Conservation (phyloP, 805 yeast species). For the Lipomyces anomalus region DNA sequence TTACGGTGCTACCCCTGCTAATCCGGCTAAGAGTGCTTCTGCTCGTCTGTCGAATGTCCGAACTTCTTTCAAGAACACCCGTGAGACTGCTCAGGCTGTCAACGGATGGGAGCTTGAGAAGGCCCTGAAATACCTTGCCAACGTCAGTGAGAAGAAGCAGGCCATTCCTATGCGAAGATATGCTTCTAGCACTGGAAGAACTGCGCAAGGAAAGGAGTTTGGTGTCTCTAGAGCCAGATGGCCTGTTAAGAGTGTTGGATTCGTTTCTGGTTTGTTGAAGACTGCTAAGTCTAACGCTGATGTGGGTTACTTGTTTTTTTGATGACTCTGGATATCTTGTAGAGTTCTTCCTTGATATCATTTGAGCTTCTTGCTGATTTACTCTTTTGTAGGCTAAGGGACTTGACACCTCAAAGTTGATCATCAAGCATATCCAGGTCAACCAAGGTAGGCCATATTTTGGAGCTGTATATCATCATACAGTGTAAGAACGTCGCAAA, state of each 20-base stretch:
- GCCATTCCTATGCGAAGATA: constrained; percentile 99
- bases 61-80: constrained; percentile 99
- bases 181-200: constrained; percentile 95
- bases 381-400: constrained; percentile 67
- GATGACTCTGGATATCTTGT: constrained; percentile 35
- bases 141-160: constrained; percentile 96
- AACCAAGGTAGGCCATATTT: constrained; percentile 52
- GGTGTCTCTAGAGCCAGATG: constrained; percentile 99
- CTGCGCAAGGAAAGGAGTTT: constrained; percentile 99
- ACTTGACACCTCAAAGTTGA: constrained; percentile 88
- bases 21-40: constrained; percentile 99
- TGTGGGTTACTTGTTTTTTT: constrained; percentile 22
- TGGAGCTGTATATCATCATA: background rate
- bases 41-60: constrained; percentile 99
- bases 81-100: constrained; percentile 98
- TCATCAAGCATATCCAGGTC: constrained; percentile 97
- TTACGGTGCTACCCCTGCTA: constrained; percentile 98
- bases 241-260: constrained; percentile 98
- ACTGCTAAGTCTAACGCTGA: constrained; percentile 99
- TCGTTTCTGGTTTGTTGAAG: constrained; percentile 86
- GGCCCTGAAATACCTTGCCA: constrained; percentile 93
- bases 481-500: no score
- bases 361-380: background rate
- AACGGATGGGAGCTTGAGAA: constrained; percentile 95
- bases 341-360: background rate